Base-by-base conservation (phyloP, 768 basidiomycete species). In the Psilocybe cubensis region DNA sequence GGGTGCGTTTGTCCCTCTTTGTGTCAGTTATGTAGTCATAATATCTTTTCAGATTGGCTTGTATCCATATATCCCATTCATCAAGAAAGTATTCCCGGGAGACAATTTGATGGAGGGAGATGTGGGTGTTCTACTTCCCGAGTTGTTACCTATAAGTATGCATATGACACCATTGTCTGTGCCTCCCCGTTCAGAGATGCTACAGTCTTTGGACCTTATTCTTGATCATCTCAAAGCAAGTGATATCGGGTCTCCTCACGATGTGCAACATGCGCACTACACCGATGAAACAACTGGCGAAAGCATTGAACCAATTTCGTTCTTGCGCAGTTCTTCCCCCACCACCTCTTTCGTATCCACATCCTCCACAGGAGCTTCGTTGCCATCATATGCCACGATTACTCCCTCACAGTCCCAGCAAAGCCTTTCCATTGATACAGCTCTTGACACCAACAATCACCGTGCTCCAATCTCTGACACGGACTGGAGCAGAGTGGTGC, bases 61-160 rank as follows among this genome's bases (percentile, higher is more conserved):
- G 40, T 80, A 75, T 65, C 81, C 86, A 0, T 89, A 89, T 56
- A 43, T 76, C 1, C 66, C 75, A 3, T 84, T 89, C 60, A 62
- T 89, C 50, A 67, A 67, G 5, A 56, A 56, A 43, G 56, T 61
- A 1, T 21, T 29, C 10, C 35, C 35, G 9, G n/a, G 7, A 2
- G 5, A 6, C 35, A 38, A 1, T n/a, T 38, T 7, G 25, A 65
- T 18, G 75, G 85, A 28, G 80, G 81, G 0, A n/a, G 80, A 84
- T 46, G 72, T 82, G 2, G 86, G 85, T 40, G 80, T 89, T 56
- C 60, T 89, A 49, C 78, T 83, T 27, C 70, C 86, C 51, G 87
- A 89, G 67, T 72, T 85, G 42, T 79, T 88, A 35, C 79, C 82
- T 11, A 79, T 89, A 62, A 81, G 78, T 66, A 81, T 83, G 72